Conservation (phyloP, 768 basidiomycete genomes). For the Nevesoporus exiguus region DNA sequence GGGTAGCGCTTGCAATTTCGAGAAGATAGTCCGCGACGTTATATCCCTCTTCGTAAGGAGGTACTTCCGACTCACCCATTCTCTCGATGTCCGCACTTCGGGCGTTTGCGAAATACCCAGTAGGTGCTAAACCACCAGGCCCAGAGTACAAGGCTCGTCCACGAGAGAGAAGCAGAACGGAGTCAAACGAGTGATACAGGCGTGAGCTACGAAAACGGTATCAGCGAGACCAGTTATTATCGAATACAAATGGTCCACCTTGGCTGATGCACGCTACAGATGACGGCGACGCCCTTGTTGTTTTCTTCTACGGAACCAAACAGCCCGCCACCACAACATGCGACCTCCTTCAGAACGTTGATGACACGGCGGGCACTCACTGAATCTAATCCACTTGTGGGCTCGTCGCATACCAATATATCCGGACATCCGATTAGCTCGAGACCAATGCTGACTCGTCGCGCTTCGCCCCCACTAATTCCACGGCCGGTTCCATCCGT, state of each 20-base stretch:
- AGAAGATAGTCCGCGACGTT: conserved; percentile 92
- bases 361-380: conserved; percentile 82
- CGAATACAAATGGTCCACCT: conserved; percentile 41
- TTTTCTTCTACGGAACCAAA: conserved; percentile 27
- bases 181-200: conserved; percentile 82
- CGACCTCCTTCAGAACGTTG: conserved; percentile 71
- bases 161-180: conserved; percentile 71
- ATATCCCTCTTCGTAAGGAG: conserved; percentile 71
- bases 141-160: conserved; percentile 81
- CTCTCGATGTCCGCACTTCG: conserved; percentile 32
- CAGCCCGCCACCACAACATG: conserved; percentile 40
- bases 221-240: background rate
- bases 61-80: conserved; percentile 34
- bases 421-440: conserved; percentile 86
- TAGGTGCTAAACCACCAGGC: conserved; percentile 66
- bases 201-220: conserved; percentile 50
- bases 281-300: conserved; percentile 70
- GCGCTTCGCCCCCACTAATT: conserved; percentile 89
- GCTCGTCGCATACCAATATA: conserved; percentile 84
- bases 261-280: conserved; percentile 87
- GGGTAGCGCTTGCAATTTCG: conserved; percentile 75
- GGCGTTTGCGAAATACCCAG: conserved; percentile 54
- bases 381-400: conserved; percentile 79
- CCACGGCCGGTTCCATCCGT: conserved; percentile 70
- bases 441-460: conserved; percentile 85